phyloP scores from a whole-genome alignment of 164 flowering plant species.

The Kingdonia uniflora region DNA sequence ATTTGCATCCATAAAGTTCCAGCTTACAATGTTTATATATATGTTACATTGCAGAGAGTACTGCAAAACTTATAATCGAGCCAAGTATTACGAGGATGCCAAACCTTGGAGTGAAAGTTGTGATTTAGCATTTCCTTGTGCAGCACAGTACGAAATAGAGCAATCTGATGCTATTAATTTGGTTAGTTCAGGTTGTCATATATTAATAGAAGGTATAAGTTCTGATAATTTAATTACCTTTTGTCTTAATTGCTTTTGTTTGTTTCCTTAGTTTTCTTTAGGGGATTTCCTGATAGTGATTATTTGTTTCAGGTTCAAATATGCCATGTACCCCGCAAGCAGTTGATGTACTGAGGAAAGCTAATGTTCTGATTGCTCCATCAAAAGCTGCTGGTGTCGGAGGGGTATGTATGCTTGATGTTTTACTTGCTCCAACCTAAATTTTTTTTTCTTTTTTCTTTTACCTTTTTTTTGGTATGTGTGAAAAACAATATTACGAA shows the following conservation, averaged over 20 bases:
- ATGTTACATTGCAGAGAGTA: conserved; percentile 65
- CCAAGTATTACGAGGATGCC: conserved; percentile 90
- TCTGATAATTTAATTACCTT: not conserved
- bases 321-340: conserved; percentile 98
- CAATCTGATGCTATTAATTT: conserved; percentile 88
- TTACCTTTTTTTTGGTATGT: no score
- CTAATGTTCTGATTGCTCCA: conserved; percentile 87
- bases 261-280: no score
- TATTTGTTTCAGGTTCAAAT: conserved; percentile 58
- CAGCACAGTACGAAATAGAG: conserved; percentile 89
- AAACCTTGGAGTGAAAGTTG: conserved; percentile 98
- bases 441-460: not conserved
- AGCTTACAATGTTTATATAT: conserved; percentile 1
- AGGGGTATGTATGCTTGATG: conserved; percentile 48
- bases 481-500: no score
- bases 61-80: conserved; percentile 83
- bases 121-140: conserved; percentile 97
- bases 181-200: conserved; percentile 89
- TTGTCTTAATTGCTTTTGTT: conserved; percentile 1
- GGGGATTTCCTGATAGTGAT: not conserved
- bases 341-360: conserved; percentile 77
- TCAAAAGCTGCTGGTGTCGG: conserved; percentile 98
- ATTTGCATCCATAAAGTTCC: no score
- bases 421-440: not conserved
- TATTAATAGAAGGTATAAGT: conserved; percentile 81